A percentile compares a stretch with the other conserved stretches of the same genome.
Evolutionary conservation across 2,329 filamentous ascomycete genomes (phyloP).

Genomic region (Penicillium expansum): DNA sequence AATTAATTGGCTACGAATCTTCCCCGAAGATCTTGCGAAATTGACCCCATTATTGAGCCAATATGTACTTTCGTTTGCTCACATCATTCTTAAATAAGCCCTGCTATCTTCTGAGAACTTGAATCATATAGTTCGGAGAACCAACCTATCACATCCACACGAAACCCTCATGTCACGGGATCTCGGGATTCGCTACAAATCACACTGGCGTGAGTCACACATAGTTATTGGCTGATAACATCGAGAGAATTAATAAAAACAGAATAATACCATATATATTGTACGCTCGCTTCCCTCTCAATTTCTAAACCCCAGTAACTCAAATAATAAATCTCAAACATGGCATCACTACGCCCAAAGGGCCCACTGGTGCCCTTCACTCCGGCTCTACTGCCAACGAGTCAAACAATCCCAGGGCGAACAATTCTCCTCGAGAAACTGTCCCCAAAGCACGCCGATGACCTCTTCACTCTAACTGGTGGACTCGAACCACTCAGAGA

Average conservation of each 20-base stretch:
- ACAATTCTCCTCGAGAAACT: slow-evolving; percentile 32
- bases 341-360: slow-evolving; percentile 8
- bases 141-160: background rate
- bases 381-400: slow-evolving; percentile 10
- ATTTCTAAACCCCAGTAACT: background rate
- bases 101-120: background rate
- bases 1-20: too few species aligned
- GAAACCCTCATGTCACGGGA: background rate
- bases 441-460: slow-evolving; percentile 26
- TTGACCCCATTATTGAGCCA: too few species aligned
- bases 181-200: slow-evolving; percentile 1
- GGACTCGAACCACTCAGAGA: slow-evolving; percentile 16
- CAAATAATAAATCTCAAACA: background rate
- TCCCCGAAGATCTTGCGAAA: too few species aligned
- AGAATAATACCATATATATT: background rate
- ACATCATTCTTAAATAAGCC: background rate
- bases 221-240: background rate
- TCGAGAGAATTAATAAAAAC: background rate
- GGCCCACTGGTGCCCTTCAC: slow-evolving; percentile 12
- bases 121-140: background rate
- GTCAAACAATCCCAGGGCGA: slow-evolving; percentile 19
- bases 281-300: background rate
- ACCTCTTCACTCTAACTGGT: slow-evolving; percentile 31
- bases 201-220: slow-evolving; percentile 1
- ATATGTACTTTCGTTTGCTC: background rate